A percentile compares a stretch with the other conserved stretches of the same genome.
phyloP scores from a whole-genome alignment of 768 basidiomycete genomes.

The Pulveroboletus ravenelii region DNA sequence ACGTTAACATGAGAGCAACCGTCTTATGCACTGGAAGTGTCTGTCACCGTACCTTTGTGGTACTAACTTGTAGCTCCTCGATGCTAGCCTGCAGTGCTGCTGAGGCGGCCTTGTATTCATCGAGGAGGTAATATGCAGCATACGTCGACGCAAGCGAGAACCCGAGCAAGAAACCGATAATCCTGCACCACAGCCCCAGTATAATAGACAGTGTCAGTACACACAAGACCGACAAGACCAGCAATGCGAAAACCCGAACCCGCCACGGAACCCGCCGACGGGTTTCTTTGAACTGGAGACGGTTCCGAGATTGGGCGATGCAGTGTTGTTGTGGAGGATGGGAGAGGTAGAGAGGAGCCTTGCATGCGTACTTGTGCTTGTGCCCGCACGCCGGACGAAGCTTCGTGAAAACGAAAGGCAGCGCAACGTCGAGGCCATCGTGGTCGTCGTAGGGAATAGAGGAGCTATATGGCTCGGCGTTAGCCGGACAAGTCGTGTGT shows the following conservation, averaged over 20 bases:
- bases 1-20: neutral
- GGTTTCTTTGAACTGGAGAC: constrained; percentile 64
- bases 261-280: constrained; percentile 67
- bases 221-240: constrained; percentile 1
- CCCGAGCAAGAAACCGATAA: constrained; percentile 82
- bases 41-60: constrained; percentile 56
- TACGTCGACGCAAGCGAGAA: constrained; percentile 86
- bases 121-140: constrained; percentile 82
- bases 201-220: neutral
- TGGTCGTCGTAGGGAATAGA: constrained; percentile 3
- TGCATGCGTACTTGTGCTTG: constrained; percentile 3
- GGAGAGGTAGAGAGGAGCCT: constrained; percentile 45
- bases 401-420: constrained; percentile 19
- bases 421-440: constrained; percentile 37
- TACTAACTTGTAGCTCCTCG: constrained; percentile 78
- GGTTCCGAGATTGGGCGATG: constrained; percentile 48
- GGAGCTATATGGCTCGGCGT: constrained; percentile 12
- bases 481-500: constrained; percentile 15
- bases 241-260: constrained; percentile 35
- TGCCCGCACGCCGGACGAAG: constrained; percentile 9
- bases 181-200: constrained; percentile 37
- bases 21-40: neutral
- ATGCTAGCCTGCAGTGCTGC: constrained; percentile 85
- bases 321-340: constrained; percentile 39
- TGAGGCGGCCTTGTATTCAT: constrained; percentile 87